phyloP scores from a whole-genome alignment of 129 eudicot species.

The Heracleum sosnowskyi region DNA sequence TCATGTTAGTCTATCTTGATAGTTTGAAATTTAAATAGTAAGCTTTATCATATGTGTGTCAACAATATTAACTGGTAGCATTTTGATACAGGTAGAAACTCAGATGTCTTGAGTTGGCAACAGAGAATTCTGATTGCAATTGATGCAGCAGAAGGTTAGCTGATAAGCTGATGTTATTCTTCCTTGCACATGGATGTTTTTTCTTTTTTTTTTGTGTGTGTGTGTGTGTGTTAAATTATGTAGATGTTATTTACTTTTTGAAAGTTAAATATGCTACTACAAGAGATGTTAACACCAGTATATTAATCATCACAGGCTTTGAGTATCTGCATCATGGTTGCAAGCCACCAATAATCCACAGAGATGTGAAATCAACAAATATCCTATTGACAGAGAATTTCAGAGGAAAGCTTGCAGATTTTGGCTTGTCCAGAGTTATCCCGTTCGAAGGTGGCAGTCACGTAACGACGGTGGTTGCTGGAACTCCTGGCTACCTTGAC shows the following conservation, averaged over 20 bases:
- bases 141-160: background rate
- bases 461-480: background rate
- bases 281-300: background rate
- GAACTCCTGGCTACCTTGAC: background rate
- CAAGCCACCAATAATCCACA: background rate
- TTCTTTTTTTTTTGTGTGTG: too few species aligned
- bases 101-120: background rate
- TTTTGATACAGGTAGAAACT: background rate
- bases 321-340: background rate
- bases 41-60: background rate
- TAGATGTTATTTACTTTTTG: background rate
- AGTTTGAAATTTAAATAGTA: background rate
- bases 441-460: background rate
- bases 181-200: too few species aligned
- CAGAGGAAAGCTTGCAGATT: slow-evolving; percentile 2
- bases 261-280: background rate
- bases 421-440: background rate
- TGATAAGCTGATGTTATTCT: background rate
- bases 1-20: background rate
- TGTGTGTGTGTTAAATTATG: too few species aligned
- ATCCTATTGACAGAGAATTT: background rate
- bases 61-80: background rate
- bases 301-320: background rate
- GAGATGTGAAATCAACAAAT: background rate
- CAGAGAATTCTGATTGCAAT: background rate